phyloP scores from a whole-genome alignment of 2,329 filamentous ascomycete genomes.

The Verticillium isaacii region DNA sequence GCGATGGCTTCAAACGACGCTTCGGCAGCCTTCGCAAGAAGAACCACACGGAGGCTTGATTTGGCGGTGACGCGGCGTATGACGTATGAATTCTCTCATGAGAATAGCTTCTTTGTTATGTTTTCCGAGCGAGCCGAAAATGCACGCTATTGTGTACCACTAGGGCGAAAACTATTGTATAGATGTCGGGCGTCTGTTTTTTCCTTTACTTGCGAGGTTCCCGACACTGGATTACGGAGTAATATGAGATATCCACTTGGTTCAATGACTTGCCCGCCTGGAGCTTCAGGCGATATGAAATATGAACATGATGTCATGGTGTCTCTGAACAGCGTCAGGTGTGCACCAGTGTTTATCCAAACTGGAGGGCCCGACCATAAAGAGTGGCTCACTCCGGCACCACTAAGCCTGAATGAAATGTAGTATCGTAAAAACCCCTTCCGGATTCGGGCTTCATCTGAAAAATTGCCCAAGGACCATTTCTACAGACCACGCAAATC shows the following conservation, averaged over 20 bases:
- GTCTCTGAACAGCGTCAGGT: not conserved
- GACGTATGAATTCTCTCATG: not conserved
- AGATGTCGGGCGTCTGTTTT: not conserved
- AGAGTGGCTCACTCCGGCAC: too few relatives aligned
- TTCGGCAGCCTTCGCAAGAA: slow-evolving; percentile 48
- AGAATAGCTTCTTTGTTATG: not conserved
- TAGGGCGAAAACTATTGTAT: not conserved
- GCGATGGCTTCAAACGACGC: slow-evolving; percentile 48
- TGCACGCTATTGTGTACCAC: not conserved
- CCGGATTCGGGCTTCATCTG: too few relatives aligned
- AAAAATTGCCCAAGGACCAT: too few relatives aligned
- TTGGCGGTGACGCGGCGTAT: not conserved
- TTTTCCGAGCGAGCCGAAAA: not conserved
- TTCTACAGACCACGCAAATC: too few relatives aligned
- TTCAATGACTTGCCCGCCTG: not conserved
- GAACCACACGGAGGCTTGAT: slow-evolving; percentile 19
- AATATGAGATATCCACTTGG: not conserved
- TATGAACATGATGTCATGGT: not conserved
- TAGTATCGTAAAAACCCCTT: too few relatives aligned
- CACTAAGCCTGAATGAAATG: too few relatives aligned
- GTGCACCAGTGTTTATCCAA: too few relatives aligned
- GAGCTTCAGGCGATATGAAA: not conserved
- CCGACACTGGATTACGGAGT: not conserved
- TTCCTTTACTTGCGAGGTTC: not conserved
- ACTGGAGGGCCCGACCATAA: too few relatives aligned